Evolutionary conservation across 108 stramenopile genomes (phyloP), one percentile per base, ranked within the genome.

Genomic region (Cylindrotheca fusiformis): DNA sequence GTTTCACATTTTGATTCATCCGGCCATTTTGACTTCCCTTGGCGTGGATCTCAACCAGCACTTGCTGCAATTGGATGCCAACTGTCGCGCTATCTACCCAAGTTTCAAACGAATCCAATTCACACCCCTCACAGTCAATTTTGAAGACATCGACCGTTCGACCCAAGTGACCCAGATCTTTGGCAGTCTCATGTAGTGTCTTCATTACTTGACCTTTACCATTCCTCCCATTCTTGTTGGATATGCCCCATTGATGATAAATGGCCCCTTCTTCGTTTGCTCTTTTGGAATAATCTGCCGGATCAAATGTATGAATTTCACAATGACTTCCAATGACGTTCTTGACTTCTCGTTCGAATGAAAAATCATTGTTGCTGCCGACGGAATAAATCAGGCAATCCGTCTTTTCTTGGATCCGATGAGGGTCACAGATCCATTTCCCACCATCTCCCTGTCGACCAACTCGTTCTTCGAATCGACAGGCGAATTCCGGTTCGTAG

Each of bases 351-450:
- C 52, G 60, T 48, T 80, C 72, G 48, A 74, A 74, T 0, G 41
- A 53, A 27, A 75, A 76, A 54, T 82, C 67, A 20, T 68, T 32
- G 46, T 69, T 68, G 22, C 67, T 72, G 24, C 79, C 85, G 27
- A 82, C 74, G 26, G 74, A 45, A n/a, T 86, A 86, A 3, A 86
- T 71, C 10, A 86, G 32, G 30, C 85, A 86, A 17, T 66, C 36
- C 25, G 12, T 31, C 0, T 63, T 45, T 12, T 65, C 55, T 27
- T 50, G 27, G 8, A 46, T 10, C 0, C 50, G 25, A 58, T 85
- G 81, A 19, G 87, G 83, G 67, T 85, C 80, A 59, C 85, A 86
- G 20, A 77, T 51, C 88, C 88, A 86, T 49, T 86, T 90, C 17
- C 66, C 75, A 0, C 87, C 87, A 59, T 87, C 84, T 10, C 83